A percentile compares a stretch with the other conserved stretches of the same genome.
Evolutionary conservation across 2,329 filamentous ascomycete species (phyloP).

Genomic region (Capronia epimyces): DNA sequence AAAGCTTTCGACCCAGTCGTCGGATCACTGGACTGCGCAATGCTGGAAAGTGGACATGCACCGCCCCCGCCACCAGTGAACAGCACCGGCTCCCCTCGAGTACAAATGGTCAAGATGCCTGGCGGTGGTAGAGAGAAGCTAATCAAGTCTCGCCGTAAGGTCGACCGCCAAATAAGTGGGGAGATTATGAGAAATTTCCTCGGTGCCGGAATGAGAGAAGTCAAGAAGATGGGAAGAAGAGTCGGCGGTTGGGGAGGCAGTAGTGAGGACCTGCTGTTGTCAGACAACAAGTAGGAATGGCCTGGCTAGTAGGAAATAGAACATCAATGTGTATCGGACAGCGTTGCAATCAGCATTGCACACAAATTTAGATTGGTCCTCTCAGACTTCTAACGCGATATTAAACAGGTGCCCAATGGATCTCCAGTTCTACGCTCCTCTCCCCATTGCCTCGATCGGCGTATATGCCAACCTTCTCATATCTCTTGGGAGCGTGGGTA

Average conservation of each 20-base stretch:
- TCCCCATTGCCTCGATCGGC: constrained; percentile 21
- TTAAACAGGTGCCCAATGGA: constrained; percentile 25
- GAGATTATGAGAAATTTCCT: constrained; percentile 25
- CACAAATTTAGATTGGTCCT: too few species aligned
- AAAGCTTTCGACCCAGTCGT: constrained; percentile 1
- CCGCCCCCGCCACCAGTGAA: background rate
- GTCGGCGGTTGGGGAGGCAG: constrained; percentile 22
- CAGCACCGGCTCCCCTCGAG: background rate
- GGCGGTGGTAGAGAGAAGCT: constrained; percentile 18
- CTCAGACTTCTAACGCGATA: background rate
- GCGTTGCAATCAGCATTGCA: background rate
- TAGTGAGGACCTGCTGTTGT: constrained; percentile 15
- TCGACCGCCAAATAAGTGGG: constrained; percentile 18
- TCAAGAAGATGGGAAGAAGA: constrained; percentile 24
- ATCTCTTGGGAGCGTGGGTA: constrained; percentile 15
- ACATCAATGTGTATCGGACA: background rate
- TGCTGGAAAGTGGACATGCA: constrained; percentile 16
- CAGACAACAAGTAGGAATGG: constrained; percentile 1
- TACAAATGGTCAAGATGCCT: constrained; percentile 12
- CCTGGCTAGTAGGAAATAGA: background rate
- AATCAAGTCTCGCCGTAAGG: constrained; percentile 14
- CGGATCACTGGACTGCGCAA: constrained; percentile 6
- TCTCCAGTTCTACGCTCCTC: constrained; percentile 23
- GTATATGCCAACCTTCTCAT: constrained; percentile 25
- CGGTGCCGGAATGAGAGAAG: constrained; percentile 23